Evolutionary conservation across 2,329 filamentous ascomycete genomes (phyloP), one percentile per base, ranked within the genome.

Genomic region (Pochonia chlamydosporia): DNA sequence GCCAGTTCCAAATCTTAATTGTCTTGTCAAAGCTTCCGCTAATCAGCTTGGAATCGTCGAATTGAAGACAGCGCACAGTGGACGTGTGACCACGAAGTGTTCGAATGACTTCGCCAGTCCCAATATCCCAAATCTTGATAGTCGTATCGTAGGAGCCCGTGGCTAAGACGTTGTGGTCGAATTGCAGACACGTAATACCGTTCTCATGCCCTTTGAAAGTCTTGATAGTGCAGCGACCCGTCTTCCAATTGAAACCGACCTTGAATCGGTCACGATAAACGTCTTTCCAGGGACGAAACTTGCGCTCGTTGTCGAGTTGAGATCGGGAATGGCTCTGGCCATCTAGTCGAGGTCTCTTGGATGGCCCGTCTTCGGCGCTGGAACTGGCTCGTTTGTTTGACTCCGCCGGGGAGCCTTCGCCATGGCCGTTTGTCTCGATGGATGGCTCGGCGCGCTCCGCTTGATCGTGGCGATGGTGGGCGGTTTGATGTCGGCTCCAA

Each of bases 181-280:
- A 73, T 49, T 72, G 69, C 8, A 73, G 60, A 41, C 70, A 73
- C 3, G 69, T 72, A 33, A 73, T 63, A 33, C 92, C 92, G 62
- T 96, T 96, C 10, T 81, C 84, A 65, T 97, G 75, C 2, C 91
- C 92, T 56, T 84, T 85, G 65, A 99, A 89, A 11, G 87, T 81
- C 61, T 85, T 90, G 55, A 88, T 85, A 6, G 84, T 84, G 68
- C 86, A 97, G 31, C 92, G 83, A 4, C 93, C 92, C 54, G 95
- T 90, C 64, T 96, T 95, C 93, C 93, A 99, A 64, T 97, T 97
- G 50, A 85, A 93, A 44, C 93, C 92, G 41, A 99, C 90, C 64
- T 92, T 93, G 75, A 92, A 97, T 14, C 89, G 82, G 64, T 96
- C 92, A 53, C 89, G 87, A 71, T 99, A 99, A 1, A 99, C 89